Conservation (phyloP, 495 filamentous ascomycete species). For the Thermothielavioides terrestris region DNA sequence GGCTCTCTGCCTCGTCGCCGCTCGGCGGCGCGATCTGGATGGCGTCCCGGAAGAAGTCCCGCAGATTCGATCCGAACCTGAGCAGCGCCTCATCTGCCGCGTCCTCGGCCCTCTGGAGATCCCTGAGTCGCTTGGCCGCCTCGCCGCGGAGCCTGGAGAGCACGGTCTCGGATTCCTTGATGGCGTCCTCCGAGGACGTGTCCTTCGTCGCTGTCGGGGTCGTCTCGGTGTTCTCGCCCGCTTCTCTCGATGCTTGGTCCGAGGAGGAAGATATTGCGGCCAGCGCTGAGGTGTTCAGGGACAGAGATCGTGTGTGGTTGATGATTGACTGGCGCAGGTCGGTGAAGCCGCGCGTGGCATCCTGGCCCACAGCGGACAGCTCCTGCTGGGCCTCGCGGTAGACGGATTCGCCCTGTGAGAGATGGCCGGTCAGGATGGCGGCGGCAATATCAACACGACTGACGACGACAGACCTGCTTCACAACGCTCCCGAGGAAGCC, state of each 20-base stretch:
- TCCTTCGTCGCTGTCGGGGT: conserved; percentile 36
- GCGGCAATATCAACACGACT: background rate
- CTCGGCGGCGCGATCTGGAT: conserved; percentile 71
- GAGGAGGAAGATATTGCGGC: conserved; percentile 4
- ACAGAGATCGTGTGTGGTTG: conserved; percentile 63
- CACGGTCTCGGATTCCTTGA: conserved; percentile 62
- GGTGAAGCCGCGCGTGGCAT: conserved; percentile 76
- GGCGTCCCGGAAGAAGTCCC: conserved; percentile 85
- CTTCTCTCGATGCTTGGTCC: conserved; percentile 15
- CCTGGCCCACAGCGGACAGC: conserved; percentile 63
- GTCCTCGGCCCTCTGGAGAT: conserved; percentile 89
- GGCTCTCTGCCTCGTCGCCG: conserved; percentile 25
- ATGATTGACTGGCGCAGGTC: conserved; percentile 60
- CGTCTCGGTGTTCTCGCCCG: conserved; percentile 32
- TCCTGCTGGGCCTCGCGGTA: conserved; percentile 79
- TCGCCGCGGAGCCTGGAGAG: conserved; percentile 76
- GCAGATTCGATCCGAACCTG: conserved; percentile 84
- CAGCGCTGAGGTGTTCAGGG: conserved; percentile 42
- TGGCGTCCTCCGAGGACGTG: conserved; percentile 41
- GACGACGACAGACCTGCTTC: conserved; percentile 55
- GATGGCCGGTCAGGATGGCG: conserved; percentile 1
- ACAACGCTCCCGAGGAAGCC: conserved; percentile 83
- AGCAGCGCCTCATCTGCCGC: conserved; percentile 95
- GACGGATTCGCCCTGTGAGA: conserved; percentile 65
- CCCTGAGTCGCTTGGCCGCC: conserved; percentile 75